These are phyloP conservation scores for Dionaea muscipula DNA, from an alignment of 179 eudicot genomes.

Conservation along the genomic window DNA sequence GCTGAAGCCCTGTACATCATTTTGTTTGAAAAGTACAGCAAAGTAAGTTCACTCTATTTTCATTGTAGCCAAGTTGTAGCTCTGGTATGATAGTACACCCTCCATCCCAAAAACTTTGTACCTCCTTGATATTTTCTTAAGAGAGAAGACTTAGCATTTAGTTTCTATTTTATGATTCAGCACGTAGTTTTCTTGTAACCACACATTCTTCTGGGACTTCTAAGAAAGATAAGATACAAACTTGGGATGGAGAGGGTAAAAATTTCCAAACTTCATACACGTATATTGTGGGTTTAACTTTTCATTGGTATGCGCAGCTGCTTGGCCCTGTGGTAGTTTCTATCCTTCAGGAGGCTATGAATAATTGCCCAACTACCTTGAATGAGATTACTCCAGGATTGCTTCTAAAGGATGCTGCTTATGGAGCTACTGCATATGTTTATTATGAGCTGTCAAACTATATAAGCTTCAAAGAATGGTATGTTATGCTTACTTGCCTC, in stretches of 20 bases:
- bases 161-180: not conserved
- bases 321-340: constrained; percentile 95
- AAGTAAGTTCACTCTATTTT: constrained; percentile 35
- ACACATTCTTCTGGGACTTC: no score
- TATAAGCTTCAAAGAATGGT: constrained; percentile 97
- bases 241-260: no score
- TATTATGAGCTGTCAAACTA: constrained; percentile 95
- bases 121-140: no score
- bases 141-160: no score
- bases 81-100: no score
- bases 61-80: not conserved
- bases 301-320: constrained; percentile 37
- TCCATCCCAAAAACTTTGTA: no score
- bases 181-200: no score
- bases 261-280: no score
- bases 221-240: no score
- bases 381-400: constrained; percentile 70
- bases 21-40: constrained; percentile 86
- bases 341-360: constrained; percentile 97
- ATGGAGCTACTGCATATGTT: constrained; percentile 95
- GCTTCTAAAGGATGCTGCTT: constrained; percentile 98
- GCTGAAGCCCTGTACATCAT: constrained; percentile 96
- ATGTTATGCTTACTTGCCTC: constrained; percentile 11
- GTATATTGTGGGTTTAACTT: not conserved
- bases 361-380: constrained; percentile 65